Base-by-base conservation (phyloP, 163 green algal species). In the Coccomyxa subellipsoidea region DNA sequence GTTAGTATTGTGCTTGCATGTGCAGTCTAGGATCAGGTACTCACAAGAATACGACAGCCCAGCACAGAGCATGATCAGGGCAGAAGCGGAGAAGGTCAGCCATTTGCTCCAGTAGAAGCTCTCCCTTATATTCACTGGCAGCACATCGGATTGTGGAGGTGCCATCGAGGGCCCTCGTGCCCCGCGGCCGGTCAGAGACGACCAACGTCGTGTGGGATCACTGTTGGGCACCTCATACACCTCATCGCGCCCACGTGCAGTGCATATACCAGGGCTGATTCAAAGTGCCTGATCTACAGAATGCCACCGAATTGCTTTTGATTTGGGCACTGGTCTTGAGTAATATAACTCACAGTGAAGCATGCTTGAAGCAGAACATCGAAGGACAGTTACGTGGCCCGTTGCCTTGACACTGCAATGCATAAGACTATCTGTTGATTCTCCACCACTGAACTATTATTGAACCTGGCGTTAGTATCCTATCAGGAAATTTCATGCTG, bases 41-140 rank as follows among this genome's bases (percentile, higher is more conserved):
- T 39, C n/a, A 36, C 66, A 73, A 8, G 21, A 35, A 34, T 82
- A 82, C 29, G 78, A 59, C 15, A 82, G 78, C 8, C 78, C 78
- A 29, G 78, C 78, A 32, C 21, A 66, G 1, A 82, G 54, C 78
- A 82, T 82, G 7, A 82, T 54, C 7, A 82, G 21, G 4, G 34
- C 32, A 36, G 78, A 54, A 29, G 54, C 78, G 29, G 34, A 66
- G 34, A 80, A 84, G 15, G 80, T 80, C 38, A 84, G 34, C 80
- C 80, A 84, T 80, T 84, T 84, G 40, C 71, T 80, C 32, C 36
- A 84, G 34, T 76, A 84, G 35, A 80, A 76, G n/a, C n/a, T 71
- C 40, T 79, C 73, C 40, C 32, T 38, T 2, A 77, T 77, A 73
- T 73, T 73, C 2, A 4, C 4, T 8, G 66, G 66, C 21, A 73